phyloP scores from a whole-genome alignment of 2,329 filamentous ascomycete species.

The Colletotrichum camelliae region DNA sequence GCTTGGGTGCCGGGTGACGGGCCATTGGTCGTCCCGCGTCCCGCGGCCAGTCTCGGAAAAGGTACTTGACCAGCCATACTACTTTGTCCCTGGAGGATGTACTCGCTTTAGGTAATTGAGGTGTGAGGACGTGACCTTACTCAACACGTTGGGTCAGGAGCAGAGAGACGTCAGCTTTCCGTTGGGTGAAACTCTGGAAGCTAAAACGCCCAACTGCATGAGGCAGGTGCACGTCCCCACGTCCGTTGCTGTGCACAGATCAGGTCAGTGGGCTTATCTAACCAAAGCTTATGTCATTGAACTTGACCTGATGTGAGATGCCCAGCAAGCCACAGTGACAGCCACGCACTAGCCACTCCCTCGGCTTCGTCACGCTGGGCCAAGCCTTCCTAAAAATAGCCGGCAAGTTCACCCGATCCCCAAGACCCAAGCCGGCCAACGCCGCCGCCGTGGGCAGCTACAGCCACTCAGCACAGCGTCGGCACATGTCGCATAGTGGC shows the following conservation, averaged over 20 bases:
- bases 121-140: not conserved
- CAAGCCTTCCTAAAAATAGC: not conserved
- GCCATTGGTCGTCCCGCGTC: not conserved
- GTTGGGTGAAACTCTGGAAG: slow-evolving; percentile 12
- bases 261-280: slow-evolving; percentile 59
- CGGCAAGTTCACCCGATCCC: not conserved
- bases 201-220: slow-evolving; percentile 5
- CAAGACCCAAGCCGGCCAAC: not conserved
- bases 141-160: not conserved
- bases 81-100: not conserved
- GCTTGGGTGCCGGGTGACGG: not conserved
- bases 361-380: not conserved
- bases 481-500: slow-evolving; percentile 10
- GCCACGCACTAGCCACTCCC: not conserved
- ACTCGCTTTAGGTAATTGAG: not conserved
- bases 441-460: not conserved
- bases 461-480: not conserved
- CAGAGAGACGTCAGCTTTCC: slow-evolving; percentile 6
- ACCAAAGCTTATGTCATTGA: not conserved
- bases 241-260: slow-evolving; percentile 30
- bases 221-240: not conserved
- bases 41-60: not conserved
- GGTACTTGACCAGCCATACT: not conserved
- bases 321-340: not conserved
- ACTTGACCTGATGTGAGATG: not conserved